phyloP scores from a whole-genome alignment of 345 rosid genomes.

The Zanthoxylum bungeanum region DNA sequence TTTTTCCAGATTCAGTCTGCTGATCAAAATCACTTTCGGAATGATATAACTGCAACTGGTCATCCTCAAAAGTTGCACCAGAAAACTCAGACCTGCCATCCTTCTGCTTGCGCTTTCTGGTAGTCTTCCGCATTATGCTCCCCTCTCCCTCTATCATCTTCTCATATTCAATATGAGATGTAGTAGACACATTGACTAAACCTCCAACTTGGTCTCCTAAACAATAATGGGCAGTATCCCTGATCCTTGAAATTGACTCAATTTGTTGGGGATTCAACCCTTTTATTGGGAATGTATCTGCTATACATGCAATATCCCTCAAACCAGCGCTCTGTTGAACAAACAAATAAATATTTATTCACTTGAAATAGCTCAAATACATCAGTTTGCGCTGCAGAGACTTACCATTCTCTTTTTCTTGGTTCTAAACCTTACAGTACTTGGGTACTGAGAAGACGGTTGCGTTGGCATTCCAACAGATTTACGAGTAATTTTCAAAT shows the following conservation, averaged over 20 bases:
- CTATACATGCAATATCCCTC: constrained; percentile 43
- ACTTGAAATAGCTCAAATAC: neutral
- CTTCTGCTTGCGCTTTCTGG: constrained; percentile 30
- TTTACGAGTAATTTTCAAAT: constrained; percentile 47
- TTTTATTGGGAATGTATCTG: constrained; percentile 35
- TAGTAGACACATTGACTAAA: constrained; percentile 6
- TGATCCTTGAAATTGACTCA: constrained; percentile 44
- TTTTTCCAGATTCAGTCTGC: constrained; percentile 22
- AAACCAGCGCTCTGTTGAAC: constrained; percentile 39
- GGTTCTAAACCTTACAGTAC: constrained; percentile 23
- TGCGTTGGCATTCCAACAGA: constrained; percentile 42
- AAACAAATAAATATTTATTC: neutral
- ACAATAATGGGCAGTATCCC: constrained; percentile 41
- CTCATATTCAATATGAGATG: constrained; percentile 26
- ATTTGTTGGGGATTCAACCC: constrained; percentile 40
- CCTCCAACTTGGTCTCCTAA: constrained; percentile 32
- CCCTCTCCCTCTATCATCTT: constrained; percentile 37
- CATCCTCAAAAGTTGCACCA: constrained; percentile 23
- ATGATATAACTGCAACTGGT: constrained; percentile 14
- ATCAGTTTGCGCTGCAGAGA: neutral
- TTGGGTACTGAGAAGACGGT: constrained; percentile 30
- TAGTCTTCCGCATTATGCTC: constrained; percentile 30
- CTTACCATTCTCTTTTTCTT: constrained; percentile 34
- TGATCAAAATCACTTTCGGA: constrained; percentile 19
- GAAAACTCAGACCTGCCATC: constrained; percentile 26